These are phyloP conservation scores for Geotrichum fermentans DNA, from an alignment of 1,139 yeast genomes.

Conservation along the genomic window DNA sequence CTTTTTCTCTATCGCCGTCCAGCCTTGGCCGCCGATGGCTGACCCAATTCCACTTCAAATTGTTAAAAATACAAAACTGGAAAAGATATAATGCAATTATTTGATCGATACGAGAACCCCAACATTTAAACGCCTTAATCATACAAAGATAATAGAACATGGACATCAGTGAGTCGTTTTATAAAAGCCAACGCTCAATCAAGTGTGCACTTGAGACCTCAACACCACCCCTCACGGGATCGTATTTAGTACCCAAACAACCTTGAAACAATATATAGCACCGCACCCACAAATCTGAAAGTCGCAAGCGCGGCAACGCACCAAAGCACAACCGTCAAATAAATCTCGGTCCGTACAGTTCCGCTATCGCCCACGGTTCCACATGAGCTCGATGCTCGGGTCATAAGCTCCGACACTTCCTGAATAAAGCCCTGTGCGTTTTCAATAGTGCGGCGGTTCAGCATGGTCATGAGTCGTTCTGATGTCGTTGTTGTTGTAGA, in stretches of 20 bases:
- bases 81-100: too few species aligned
- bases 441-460: constrained; percentile 13
- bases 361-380: constrained; percentile 29
- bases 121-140: too few species aligned
- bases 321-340: constrained; percentile 74
- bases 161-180: too few species aligned
- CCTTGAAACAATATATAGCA: constrained; percentile 32
- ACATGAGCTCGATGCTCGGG: constrained; percentile 22
- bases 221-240: too few species aligned
- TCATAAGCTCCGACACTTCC: constrained; percentile 12
- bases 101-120: too few species aligned
- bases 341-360: constrained; percentile 39
- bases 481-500: constrained; percentile 8
- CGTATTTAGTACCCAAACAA: constrained; percentile 32
- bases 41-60: too few species aligned
- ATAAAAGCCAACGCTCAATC: too few species aligned
- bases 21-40: too few species aligned
- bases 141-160: too few species aligned
- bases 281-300: constrained; percentile 56
- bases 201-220: too few species aligned
- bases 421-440: constrained; percentile 8
- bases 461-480: constrained; percentile 7
- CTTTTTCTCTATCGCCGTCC: too few species aligned
- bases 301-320: constrained; percentile 70
- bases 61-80: too few species aligned